These are phyloP conservation scores for Stylosanthes scabra DNA, from an alignment of 331 rosid species.

Conservation along the genomic window DNA sequence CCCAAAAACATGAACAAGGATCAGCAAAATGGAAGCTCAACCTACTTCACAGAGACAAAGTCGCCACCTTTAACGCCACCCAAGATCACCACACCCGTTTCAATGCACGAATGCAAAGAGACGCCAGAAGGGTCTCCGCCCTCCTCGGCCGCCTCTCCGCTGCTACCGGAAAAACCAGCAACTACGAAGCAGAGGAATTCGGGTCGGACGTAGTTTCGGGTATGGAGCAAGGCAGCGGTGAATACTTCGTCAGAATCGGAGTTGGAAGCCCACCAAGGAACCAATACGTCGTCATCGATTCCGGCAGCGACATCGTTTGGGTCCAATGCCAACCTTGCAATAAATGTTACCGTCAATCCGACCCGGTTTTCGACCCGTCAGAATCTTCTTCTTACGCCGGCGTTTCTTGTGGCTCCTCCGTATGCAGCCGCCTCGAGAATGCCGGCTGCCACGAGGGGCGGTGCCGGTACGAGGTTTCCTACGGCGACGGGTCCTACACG, in stretches of 20 bases:
- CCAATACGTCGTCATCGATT: conserved; percentile 86
- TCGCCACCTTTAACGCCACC: conserved; percentile 24
- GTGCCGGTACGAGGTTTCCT: conserved; percentile 83
- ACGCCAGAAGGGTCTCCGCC: conserved; percentile 59
- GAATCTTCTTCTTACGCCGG: conserved; percentile 72
- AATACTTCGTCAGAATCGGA: conserved; percentile 85
- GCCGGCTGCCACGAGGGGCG: conserved; percentile 77
- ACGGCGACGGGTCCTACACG: conserved; percentile 95
- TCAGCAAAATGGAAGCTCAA: conserved; percentile 49
- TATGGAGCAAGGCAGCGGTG: conserved; percentile 94
- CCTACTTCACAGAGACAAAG: conserved; percentile 73
- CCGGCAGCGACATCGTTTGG: conserved; percentile 92
- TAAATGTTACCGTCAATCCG: conserved; percentile 85
- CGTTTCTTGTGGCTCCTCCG: conserved; percentile 72
- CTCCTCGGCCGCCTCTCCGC: conserved; percentile 51
- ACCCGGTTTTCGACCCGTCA: conserved; percentile 92
- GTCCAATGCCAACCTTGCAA: conserved; percentile 85
- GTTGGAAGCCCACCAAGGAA: conserved; percentile 90
- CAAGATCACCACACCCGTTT: conserved; percentile 41
- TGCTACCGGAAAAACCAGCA: not conserved
- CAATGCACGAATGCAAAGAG: conserved; percentile 67
- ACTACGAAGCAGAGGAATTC: conserved; percentile 48
- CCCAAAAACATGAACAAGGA: conserved; percentile 1
- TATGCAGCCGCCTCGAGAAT: conserved; percentile 77
- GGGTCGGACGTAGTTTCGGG: conserved; percentile 94